Evolutionary conservation across 495 filamentous ascomycete species (phyloP).

Genomic region (Terfezia claveryi): DNA sequence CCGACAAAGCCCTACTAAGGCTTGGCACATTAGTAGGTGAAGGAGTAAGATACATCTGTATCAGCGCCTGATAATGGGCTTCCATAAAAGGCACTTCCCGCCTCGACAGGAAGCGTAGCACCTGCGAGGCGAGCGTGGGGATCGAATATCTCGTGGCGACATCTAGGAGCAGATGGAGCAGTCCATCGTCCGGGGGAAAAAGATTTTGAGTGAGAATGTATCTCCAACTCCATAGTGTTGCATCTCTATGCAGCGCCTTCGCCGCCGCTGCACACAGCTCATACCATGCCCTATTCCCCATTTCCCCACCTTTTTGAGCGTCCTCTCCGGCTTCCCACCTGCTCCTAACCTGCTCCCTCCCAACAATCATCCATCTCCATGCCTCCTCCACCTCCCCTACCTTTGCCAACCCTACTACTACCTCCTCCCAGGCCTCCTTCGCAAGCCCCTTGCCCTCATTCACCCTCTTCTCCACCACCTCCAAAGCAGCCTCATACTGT

Average conservation of each 20-base stretch:
- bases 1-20: slow-evolving; percentile 30
- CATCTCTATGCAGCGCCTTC: slow-evolving; percentile 28
- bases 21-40: not conserved
- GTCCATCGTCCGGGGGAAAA: slow-evolving; percentile 41
- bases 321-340: not conserved
- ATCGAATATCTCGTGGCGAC: slow-evolving; percentile 46
- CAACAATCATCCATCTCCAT: slow-evolving; percentile 34
- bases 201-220: slow-evolving; percentile 32
- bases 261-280: slow-evolving; percentile 50
- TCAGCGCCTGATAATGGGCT: slow-evolving; percentile 56
- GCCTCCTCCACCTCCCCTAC: slow-evolving; percentile 56
- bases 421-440: slow-evolving; percentile 51
- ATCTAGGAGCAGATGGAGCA: slow-evolving; percentile 42
- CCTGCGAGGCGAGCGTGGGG: slow-evolving; percentile 40
- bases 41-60: slow-evolving; percentile 37
- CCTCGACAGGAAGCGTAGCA: slow-evolving; percentile 34
- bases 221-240: slow-evolving; percentile 41
- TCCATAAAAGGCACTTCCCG: slow-evolving; percentile 30
- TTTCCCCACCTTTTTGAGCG: slow-evolving; percentile 6
- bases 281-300: slow-evolving; percentile 35
- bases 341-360: slow-evolving; percentile 25
- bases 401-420: slow-evolving; percentile 47
- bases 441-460: slow-evolving; percentile 32
- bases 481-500: slow-evolving; percentile 60
- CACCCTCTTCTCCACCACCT: slow-evolving; percentile 42